phyloP scores from a whole-genome alignment of 805 yeast genomes.

The Lachancea meyersii region DNA sequence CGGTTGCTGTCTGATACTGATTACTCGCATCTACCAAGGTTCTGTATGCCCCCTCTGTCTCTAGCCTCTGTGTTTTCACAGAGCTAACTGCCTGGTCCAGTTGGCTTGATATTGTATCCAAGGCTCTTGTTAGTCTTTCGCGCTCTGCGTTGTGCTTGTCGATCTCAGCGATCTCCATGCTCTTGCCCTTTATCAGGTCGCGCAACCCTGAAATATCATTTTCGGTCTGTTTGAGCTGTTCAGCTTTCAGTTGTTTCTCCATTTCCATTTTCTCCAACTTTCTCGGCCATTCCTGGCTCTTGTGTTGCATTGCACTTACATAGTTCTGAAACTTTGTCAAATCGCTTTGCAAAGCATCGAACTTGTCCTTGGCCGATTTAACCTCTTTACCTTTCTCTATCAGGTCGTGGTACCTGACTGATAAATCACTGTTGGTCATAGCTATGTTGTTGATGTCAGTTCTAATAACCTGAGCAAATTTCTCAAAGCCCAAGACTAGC shows the following conservation, averaged over 20 bases:
- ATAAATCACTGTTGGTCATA: constrained; percentile 37
- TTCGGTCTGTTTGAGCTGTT: constrained; percentile 38
- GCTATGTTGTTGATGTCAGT: constrained; percentile 40
- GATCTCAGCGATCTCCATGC: constrained; percentile 56
- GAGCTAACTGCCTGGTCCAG: constrained; percentile 42
- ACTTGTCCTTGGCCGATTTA: constrained; percentile 48
- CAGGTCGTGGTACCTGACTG: constrained; percentile 37
- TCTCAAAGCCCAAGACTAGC: constrained; percentile 50
- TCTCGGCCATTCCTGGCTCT: constrained; percentile 58
- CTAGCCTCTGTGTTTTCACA: constrained; percentile 44
- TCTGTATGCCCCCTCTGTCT: constrained; percentile 44
- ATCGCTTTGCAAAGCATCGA: constrained; percentile 63
- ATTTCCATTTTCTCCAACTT: constrained; percentile 49
- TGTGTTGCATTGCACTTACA: constrained; percentile 57
- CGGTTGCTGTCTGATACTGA: constrained; percentile 53
- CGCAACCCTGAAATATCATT: constrained; percentile 39
- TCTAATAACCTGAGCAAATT: constrained; percentile 44
- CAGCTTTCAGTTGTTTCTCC: constrained; percentile 45
- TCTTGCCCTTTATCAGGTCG: constrained; percentile 43
- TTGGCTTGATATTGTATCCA: constrained; percentile 42
- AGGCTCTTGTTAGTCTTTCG: constrained; percentile 47
- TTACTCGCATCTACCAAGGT: constrained; percentile 46
- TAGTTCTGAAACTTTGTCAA: constrained; percentile 64
- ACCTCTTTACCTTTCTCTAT: constrained; percentile 42
- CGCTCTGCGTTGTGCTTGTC: constrained; percentile 59